Base-by-base conservation (phyloP, 768 basidiomycete genomes). In the Sarcomyxa edulis region DNA sequence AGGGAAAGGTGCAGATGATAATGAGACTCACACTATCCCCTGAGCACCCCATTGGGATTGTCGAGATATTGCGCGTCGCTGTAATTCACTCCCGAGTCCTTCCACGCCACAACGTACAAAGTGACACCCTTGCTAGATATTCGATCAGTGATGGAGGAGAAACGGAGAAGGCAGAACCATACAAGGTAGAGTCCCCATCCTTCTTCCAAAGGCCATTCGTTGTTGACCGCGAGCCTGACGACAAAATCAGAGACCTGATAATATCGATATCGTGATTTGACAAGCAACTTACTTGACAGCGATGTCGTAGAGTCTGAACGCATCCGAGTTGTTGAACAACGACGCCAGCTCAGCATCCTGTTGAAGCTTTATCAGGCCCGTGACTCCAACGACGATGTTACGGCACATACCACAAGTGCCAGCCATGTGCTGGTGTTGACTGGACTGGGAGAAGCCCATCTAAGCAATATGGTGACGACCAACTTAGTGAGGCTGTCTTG, bases 301-400 rank as follows among this genome's bases (percentile, higher is more conserved):
- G 11, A 74, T 62, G 44, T 87, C 84, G 49, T 83, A 85, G 5
- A 83, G 60, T 45, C 72, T 74, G 52, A 80, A 75, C 2, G 82
- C 78, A 39, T 79, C 73, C 2, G 72, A 63, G 40, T 66, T 68
- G 30, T 76, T 69, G 11, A 64, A 47, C 26, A 85, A 56, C 0
- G 80, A 75, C 5, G 81, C 78, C 28, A 84, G 56, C 53, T 86
- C 84, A 6, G 83, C 84, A 48, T 87, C 81, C 81, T 84, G 30
- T 16, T 8, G 12, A 6, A 23, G 12, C 4, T 7, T 37, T 26
- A 45, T 37, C 30, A 41, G n/a, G 29, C 9, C 26, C 18, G 38
- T 18, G 6, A 23, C 31, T 21, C 34, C 19, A 15, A 26, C 22
- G 7, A 11, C 22, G 23, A 26, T 29, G 2, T 32, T 35, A 19